Base-by-base conservation (phyloP, 2,329 filamentous ascomycete species). In the Coniochaeta sp. region DNA sequence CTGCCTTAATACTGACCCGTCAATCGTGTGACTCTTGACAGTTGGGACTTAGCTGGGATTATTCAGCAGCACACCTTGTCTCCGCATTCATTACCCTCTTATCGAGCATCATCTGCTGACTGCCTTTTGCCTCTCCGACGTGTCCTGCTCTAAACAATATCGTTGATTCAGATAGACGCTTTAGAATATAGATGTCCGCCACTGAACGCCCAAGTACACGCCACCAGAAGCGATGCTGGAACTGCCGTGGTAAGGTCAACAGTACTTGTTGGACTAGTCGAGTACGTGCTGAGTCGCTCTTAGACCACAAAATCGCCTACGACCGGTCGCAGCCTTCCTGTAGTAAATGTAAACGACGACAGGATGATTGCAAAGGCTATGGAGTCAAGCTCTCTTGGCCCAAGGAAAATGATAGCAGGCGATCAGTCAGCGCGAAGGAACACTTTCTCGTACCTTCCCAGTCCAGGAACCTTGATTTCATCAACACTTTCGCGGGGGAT, bases 321-420 rank as follows among this genome's bases (percentile, higher is more conserved):
- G 55, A 57, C 35, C 50, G 51, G n/a, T 45, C 55, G 1, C 48
- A 54, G 8, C 55, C 55, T 3, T 28, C 42, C 6, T 57, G 55
- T 20, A 16, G 22, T 4, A 54, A 52, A 13, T 57, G 54, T 47
- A 27, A n/a, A 6, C 45, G 53, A 28, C 42, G 51, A 5, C 48
- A 48, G 20, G 49, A 51, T 12, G 22, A 40, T 7, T 57, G 54
- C 30, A 27, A 40, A 16, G 54, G 54, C 33, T 57, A 57, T 20
- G 54, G 55, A 6, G 28, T 57, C 16, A 51, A 49, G 18, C 52
- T 57, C 10, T 57, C 55, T 8, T 57, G 55, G 55, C 55, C 54
- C 18, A 38, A 22, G 33, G 33, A 38, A 4, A 20, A 38, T 18
- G 33, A 38, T 12, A 22, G 10, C 18, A 16, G 33, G 9, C 33